Evolutionary conservation across 2,329 filamentous ascomycete species (phyloP).

Genomic region (Ophiostoma tasmaniense): DNA sequence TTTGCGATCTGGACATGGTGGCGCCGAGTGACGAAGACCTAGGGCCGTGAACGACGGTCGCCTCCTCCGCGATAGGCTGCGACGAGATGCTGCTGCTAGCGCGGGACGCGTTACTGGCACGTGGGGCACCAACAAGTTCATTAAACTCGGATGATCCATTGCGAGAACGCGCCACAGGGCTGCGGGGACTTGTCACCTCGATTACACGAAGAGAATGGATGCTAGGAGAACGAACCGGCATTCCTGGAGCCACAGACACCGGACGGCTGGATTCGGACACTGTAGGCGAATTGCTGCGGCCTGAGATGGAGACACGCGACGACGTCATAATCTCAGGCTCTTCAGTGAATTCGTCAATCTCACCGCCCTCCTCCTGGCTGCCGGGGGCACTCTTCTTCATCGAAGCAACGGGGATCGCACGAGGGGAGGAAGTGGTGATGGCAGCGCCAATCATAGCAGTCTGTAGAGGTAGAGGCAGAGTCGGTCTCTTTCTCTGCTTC

Average conservation of each 20-base stretch:
- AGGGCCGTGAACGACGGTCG: constrained; percentile 23
- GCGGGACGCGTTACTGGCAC: constrained; percentile 34
- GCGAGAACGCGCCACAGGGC: constrained; percentile 40
- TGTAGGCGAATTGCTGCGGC: constrained; percentile 40
- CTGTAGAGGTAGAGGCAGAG: constrained; percentile 7
- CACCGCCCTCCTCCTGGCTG: constrained; percentile 34
- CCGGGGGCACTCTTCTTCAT: background rate
- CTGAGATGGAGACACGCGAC: constrained; percentile 46
- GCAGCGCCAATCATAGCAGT: constrained; percentile 15
- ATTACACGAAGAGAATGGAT: constrained; percentile 50
- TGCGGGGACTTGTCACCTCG: constrained; percentile 46
- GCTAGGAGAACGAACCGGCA: constrained; percentile 39
- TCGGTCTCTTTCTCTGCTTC: constrained; percentile 11
- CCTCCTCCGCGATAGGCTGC: constrained; percentile 35
- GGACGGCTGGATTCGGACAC: constrained; percentile 39
- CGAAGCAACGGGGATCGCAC: constrained; percentile 8
- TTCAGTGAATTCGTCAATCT: constrained; percentile 41
- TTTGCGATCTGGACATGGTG: constrained; percentile 6
- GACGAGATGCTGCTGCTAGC: constrained; percentile 32
- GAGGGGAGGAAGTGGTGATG: constrained; percentile 11
- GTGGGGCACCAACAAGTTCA: constrained; percentile 29
- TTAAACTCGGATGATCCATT: constrained; percentile 38
- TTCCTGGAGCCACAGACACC: constrained; percentile 31
- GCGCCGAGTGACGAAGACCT: background rate
- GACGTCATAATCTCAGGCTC: constrained; percentile 50